phyloP scores from a whole-genome alignment of 2,329 filamentous ascomycete genomes.

The Exophiala sideris region DNA sequence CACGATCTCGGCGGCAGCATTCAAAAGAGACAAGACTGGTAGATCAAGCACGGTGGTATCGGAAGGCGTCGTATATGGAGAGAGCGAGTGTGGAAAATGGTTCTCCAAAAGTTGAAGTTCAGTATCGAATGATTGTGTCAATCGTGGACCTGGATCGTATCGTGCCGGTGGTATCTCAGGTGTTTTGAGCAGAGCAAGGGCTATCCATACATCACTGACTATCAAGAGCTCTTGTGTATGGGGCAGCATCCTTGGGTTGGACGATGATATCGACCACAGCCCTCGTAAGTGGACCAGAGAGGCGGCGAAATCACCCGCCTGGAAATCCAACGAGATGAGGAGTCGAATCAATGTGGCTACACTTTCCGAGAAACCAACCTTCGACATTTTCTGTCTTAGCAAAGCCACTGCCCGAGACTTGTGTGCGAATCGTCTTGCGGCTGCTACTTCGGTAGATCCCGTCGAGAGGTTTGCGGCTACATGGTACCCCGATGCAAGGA shows the following conservation, averaged over 20 bases:
- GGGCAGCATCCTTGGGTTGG: background rate
- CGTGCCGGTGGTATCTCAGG: constrained; percentile 14
- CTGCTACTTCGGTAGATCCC: background rate
- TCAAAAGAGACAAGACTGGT: background rate
- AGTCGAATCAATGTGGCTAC: constrained; percentile 14
- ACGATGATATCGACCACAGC: constrained; percentile 11
- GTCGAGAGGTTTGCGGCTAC: background rate
- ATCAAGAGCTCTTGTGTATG: constrained; percentile 12
- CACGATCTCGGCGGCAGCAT: constrained; percentile 12
- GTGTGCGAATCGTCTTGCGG: constrained; percentile 3
- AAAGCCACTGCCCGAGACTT: constrained; percentile 12
- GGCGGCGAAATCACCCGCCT: constrained; percentile 5
- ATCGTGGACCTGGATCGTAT: constrained; percentile 10
- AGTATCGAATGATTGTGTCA: background rate
- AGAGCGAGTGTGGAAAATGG: background rate
- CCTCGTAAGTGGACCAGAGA: constrained; percentile 13
- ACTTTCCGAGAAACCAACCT: constrained; percentile 3
- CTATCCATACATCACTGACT: constrained; percentile 16
- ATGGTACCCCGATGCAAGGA: constrained; percentile 13
- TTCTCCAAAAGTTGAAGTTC: background rate
- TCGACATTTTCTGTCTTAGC: constrained; percentile 8
- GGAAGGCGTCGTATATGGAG: too few relatives aligned
- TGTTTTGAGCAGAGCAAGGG: constrained; percentile 10
- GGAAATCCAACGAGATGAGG: constrained; percentile 16
- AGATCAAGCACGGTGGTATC: background rate